These are phyloP conservation scores for Cyclospora cayetanensis DNA, from an alignment of 169 alveolate genomes.

Conservation along the genomic window DNA sequence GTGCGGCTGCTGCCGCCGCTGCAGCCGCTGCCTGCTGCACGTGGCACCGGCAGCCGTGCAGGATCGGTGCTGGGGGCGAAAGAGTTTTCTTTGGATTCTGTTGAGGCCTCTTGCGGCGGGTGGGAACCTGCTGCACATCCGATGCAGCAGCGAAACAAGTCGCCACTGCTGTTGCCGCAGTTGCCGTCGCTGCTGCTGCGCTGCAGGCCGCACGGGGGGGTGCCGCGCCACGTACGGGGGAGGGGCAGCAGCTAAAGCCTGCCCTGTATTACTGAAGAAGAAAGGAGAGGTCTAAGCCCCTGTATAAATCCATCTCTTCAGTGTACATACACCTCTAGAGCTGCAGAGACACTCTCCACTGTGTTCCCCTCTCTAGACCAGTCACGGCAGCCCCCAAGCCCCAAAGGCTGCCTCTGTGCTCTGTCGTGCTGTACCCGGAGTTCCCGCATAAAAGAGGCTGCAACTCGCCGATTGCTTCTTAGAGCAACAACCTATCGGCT, in stretches of 20 bases:
- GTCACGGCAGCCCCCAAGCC: slow-evolving; percentile 59
- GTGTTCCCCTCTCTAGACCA: slow-evolving; percentile 42
- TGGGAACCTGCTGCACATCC: slow-evolving; percentile 21
- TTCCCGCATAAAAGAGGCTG: too few relatives aligned
- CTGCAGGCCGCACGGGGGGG: not conserved
- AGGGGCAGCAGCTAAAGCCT: slow-evolving; percentile 48
- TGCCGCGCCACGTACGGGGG: slow-evolving; percentile 13
- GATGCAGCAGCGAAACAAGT: slow-evolving; percentile 43
- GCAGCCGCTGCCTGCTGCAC: slow-evolving; percentile 45
- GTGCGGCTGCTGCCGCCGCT: slow-evolving; percentile 20
- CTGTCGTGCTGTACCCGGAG: too few relatives aligned
- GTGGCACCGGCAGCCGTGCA: slow-evolving; percentile 52
- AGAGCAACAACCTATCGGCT: too few relatives aligned
- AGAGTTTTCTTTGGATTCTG: slow-evolving; percentile 45
- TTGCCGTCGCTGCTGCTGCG: slow-evolving; percentile 54
- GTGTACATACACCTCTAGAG: slow-evolving; percentile 27
- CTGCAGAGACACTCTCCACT: slow-evolving; percentile 15
- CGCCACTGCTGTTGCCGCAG: slow-evolving; percentile 62
- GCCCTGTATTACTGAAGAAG: slow-evolving; percentile 18
- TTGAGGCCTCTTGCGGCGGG: slow-evolving; percentile 39
- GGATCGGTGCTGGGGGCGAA: slow-evolving; percentile 8
- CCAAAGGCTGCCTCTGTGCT: not conserved
- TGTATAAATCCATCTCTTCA: slow-evolving; percentile 3
- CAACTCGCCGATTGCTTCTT: too few relatives aligned
- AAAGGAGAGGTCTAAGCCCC: slow-evolving; percentile 49